phyloP scores from a whole-genome alignment of 129 eudicot species.

The Heracleum sosnowskyi region DNA sequence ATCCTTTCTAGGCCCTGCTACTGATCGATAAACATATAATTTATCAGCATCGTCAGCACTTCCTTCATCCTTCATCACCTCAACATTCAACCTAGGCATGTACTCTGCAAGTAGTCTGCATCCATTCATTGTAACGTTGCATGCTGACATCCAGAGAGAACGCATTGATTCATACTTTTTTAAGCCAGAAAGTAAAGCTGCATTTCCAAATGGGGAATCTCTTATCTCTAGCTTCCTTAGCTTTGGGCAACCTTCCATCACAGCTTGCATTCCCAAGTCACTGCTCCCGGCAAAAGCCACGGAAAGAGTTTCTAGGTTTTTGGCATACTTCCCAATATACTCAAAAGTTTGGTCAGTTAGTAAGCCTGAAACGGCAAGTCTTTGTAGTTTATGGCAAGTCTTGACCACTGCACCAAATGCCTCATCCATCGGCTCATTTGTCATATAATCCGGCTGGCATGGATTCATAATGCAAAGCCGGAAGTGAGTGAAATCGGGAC shows the following conservation, averaged over 20 bases:
- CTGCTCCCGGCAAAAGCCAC: slow-evolving; percentile 83
- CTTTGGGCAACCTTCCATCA: slow-evolving; percentile 53
- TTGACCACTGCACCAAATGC: slow-evolving; percentile 80
- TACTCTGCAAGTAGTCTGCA: slow-evolving; percentile 46
- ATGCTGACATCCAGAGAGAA: slow-evolving; percentile 81
- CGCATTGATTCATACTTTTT: slow-evolving; percentile 65
- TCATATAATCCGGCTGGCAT: slow-evolving; percentile 53
- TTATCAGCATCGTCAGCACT: slow-evolving; percentile 44
- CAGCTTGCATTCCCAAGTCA: slow-evolving; percentile 54
- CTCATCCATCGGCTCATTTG: slow-evolving; percentile 71
- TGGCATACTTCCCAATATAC: slow-evolving; percentile 68
- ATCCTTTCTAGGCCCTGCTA: slow-evolving; percentile 62
- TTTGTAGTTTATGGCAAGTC: slow-evolving; percentile 51
- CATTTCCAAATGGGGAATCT: slow-evolving; percentile 71
- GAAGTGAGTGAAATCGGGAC: slow-evolving; percentile 70
- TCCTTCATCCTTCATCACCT: slow-evolving; percentile 52
- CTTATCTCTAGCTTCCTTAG: slow-evolving; percentile 69
- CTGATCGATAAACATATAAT: slow-evolving; percentile 55
- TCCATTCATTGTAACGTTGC: slow-evolving; percentile 54
- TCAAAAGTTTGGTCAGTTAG: slow-evolving; percentile 62
- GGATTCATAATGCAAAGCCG: slow-evolving; percentile 85
- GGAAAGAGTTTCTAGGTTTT: slow-evolving; percentile 69
- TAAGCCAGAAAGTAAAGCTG: slow-evolving; percentile 46
- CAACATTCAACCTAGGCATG: slow-evolving; percentile 59
- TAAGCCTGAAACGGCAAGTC: slow-evolving; percentile 70